Conservation (phyloP, 116 monocot genomes). For the Cymodocea nodosa region DNA sequence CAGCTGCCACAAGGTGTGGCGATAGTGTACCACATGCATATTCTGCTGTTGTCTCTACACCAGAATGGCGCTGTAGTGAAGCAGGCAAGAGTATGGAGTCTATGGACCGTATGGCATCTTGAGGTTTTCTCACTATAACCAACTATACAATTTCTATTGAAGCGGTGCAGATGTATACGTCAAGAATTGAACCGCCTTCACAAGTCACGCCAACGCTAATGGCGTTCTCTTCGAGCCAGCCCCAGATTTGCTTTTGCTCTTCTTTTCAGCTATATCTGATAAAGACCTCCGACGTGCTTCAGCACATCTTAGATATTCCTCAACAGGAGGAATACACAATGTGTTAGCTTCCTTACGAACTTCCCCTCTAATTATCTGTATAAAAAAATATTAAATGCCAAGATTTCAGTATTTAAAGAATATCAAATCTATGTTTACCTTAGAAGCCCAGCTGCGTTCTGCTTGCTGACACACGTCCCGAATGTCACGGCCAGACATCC, state of each 20-base stretch:
- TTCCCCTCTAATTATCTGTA: conserved; percentile 72
- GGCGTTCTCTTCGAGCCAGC: conserved; percentile 7
- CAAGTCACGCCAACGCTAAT: conserved; percentile 4
- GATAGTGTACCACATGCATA: too few species aligned
- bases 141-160: too few species aligned
- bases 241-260: conserved; percentile 5
- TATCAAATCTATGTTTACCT: conserved; percentile 21
- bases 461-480: conserved; percentile 91
- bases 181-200: neutral
- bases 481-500: conserved; percentile 96
- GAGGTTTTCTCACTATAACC: too few species aligned
- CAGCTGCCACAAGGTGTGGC: too few species aligned
- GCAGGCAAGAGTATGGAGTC: too few species aligned
- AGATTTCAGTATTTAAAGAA: neutral
- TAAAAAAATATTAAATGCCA: neutral
- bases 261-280: conserved; percentile 10
- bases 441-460: conserved; percentile 93
- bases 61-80: too few species aligned
- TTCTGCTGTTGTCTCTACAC: too few species aligned
- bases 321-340: conserved; percentile 44
- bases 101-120: too few species aligned
- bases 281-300: conserved; percentile 40
- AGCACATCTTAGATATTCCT: conserved; percentile 73
- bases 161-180: too few species aligned
- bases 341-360: conserved; percentile 17